A percentile compares a stretch with the other conserved stretches of the same genome.
Evolutionary conservation across 2,329 filamentous ascomycete genomes (phyloP).

Genomic region (Pyrenophora seminiperda): DNA sequence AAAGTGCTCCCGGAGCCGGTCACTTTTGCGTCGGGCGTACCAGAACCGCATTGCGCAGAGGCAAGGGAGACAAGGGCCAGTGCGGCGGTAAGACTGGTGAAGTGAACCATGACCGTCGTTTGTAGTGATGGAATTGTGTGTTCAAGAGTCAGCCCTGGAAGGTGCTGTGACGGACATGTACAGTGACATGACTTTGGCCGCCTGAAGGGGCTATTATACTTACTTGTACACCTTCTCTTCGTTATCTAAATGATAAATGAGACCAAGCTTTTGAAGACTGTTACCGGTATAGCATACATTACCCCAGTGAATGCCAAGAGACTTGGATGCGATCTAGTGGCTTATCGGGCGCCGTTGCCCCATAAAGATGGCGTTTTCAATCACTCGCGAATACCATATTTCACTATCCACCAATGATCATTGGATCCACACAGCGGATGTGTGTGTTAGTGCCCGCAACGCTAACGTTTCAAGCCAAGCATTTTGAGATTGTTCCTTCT

Average conservation of each 20-base stretch:
- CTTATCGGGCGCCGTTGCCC: background rate
- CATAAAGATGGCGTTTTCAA: background rate
- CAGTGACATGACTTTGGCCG: background rate
- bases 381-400: background rate
- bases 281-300: background rate
- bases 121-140: background rate
- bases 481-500: background rate
- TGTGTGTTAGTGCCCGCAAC: background rate
- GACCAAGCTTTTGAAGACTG: background rate
- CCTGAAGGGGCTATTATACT: no score
- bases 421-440: background rate
- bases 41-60: conserved; percentile 56
- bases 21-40: conserved; percentile 54
- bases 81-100: conserved; percentile 48
- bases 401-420: background rate
- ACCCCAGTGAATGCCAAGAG: background rate
- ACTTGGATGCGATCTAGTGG: background rate
- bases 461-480: background rate
- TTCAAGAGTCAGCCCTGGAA: background rate
- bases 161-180: background rate
- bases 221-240: background rate
- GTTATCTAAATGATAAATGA: background rate
- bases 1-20: conserved; percentile 56
- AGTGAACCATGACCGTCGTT: conserved; percentile 44
- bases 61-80: conserved; percentile 50